Base-by-base conservation (phyloP, 2,329 filamentous ascomycete genomes). In the Pestalotiopsis sp. region DNA sequence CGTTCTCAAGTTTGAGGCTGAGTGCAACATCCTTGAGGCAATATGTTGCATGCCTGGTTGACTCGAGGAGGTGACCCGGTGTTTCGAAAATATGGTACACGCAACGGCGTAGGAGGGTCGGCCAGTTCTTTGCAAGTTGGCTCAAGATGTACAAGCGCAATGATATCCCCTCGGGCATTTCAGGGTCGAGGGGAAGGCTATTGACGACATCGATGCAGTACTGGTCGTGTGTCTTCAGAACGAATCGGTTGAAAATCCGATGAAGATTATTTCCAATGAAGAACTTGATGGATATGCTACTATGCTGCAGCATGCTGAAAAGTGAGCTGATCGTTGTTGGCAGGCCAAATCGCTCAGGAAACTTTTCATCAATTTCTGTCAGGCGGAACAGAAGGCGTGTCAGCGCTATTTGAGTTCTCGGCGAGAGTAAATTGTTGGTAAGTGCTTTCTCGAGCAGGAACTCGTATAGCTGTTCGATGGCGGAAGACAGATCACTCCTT, bases 1-100 rank as follows among this genome's bases (percentile, higher is more conserved):
- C 85, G 59, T 89, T 88, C 27, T 85, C 80, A 25, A 98, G 85
- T 0, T 85, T 81, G 41, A 98, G 86, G 0, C 86, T 85, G 13
- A 78, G 80, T 3, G 95, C 89, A 39, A 98, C 90, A 13, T 87
- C 84, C 4, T 80, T 78, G 58, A 98, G 84, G 73, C 93, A 97
- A 65, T 87, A 87, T 67, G 87, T 88, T 1, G 95, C 95, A 80
- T 98, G 92, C 23, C 85, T 82, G 23, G 86, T 84, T 6, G 92
- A 92, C 12, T 82, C 80, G 3, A 86, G 81, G 14, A 97, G 88
- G 68, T 90, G 90, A 1, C 92, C 93, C 1, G 95, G 93, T 0
- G 92, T 94, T 78, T 98, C 96, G 74, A 98, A 97, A 25, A 98
- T 94, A 78, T 96, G 92, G 78, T 98, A 99, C 20, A 97, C 92